Base-by-base conservation (phyloP, 257 asterid species). In the Scutellaria minor region DNA sequence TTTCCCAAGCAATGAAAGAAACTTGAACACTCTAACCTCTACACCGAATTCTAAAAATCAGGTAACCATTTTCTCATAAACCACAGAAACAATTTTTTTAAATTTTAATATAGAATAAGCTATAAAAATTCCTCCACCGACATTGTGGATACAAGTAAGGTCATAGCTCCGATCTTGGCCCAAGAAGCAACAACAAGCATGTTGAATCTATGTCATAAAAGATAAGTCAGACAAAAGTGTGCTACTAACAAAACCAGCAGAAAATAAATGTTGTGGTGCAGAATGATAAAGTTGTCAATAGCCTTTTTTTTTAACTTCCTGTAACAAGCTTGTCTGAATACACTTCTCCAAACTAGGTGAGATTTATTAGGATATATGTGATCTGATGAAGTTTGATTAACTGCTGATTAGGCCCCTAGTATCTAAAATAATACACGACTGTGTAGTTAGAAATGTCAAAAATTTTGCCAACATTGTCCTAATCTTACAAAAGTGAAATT, bases 281-380 rank as follows among this genome's bases (percentile, higher is more conserved):
- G 9, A 53, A 53, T 54, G 55, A 46, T 31, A 31, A 62, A 62
- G 20, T 54, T 62, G 9, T 15, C 44, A 42, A 56, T 51, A 31
- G 46, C 60, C 61, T 31, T 31, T 61, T 6, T 13, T 66, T 22
- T 12, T 8, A 11, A 11, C 74, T 69, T 41, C 11, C 6, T 42
- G 39, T 55, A 48, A 44, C 44, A 61, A 48, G 54, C 40, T 45
- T 27, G 5, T 57, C 12, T 6, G 20, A 44, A 27, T 13, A 24
- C 59, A 24, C 75, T 56, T 59, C 3, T 42, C 68, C 7, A 35
- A 71, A 15, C 7, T 71, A 62, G 50, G 48, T 69, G 41, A 70
- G 27, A 59, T 13, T 9, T 71, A 47, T n/a, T 3, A 58, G 37
- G 41, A 59, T 48, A 41, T 42, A 45, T 55, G 63, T 71, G 27